Conservation (phyloP, 306 rosid genomes). For the Elaeagnus macrophylla region DNA sequence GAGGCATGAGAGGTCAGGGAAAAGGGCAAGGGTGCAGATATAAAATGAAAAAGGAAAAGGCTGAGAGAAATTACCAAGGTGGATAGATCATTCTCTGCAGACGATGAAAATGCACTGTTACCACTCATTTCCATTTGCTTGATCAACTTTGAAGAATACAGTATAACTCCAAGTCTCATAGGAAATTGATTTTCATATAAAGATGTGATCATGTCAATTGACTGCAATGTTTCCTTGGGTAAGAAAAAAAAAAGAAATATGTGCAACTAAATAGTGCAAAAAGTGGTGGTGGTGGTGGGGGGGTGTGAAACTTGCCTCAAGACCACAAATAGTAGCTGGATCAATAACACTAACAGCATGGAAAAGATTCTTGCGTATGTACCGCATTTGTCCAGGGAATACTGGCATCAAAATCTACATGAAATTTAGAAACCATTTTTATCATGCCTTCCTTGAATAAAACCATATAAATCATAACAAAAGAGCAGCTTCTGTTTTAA, state of each 20-base stretch:
- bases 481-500: too few relatives aligned
- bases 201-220: slow-evolving; percentile 62
- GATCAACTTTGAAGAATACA: slow-evolving; percentile 74
- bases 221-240: slow-evolving; percentile 49
- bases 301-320: slow-evolving; percentile 72
- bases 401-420: slow-evolving; percentile 92
- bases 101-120: slow-evolving; percentile 23
- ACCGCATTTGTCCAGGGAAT: slow-evolving; percentile 92
- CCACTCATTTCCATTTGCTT: slow-evolving; percentile 37
- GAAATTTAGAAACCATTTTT: slow-evolving; percentile 1
- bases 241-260: slow-evolving; percentile 12
- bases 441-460: neutral
- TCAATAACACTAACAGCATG: slow-evolving; percentile 83
- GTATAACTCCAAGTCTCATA: slow-evolving; percentile 76
- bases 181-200: slow-evolving; percentile 72
- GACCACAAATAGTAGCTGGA: slow-evolving; percentile 78
- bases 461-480: neutral
- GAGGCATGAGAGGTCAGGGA: too few relatives aligned
- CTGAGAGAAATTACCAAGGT: slow-evolving; percentile 37
- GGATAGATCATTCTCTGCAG: slow-evolving; percentile 47
- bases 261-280: slow-evolving; percentile 17
- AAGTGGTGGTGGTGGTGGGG: too few relatives aligned
- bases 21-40: too few relatives aligned
- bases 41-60: neutral
- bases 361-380: slow-evolving; percentile 89